A percentile compares a stretch with the other conserved stretches of the same genome.
Evolutionary conservation across 2,329 filamentous ascomycete species (phyloP).

Genomic region (Colletotrichum melonis): DNA sequence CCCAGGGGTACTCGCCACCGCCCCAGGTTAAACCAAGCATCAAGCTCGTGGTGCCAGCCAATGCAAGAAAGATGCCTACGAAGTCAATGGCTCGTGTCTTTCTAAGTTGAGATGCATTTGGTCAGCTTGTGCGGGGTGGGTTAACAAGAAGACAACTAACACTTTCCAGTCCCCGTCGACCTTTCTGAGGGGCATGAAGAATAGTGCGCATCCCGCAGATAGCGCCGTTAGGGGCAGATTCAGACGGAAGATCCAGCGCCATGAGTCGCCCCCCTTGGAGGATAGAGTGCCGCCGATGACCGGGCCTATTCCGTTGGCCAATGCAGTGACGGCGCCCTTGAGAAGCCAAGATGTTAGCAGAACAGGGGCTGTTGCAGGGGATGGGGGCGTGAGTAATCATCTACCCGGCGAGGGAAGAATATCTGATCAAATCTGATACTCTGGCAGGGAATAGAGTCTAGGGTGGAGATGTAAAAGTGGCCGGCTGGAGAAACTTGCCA

Average conservation of each 20-base stretch:
- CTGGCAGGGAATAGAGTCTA: too few relatives aligned
- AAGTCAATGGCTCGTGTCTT: conserved; percentile 65
- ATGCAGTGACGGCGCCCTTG: conserved; percentile 60
- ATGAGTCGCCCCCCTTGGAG: conserved; percentile 56
- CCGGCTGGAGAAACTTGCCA: conserved; percentile 45
- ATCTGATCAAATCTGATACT: neutral
- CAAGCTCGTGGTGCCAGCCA: conserved; percentile 57
- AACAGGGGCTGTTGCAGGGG: neutral
- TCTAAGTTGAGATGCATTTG: conserved; percentile 31
- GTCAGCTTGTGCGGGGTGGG: neutral
- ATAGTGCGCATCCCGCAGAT: conserved; percentile 58
- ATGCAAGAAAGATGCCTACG: conserved; percentile 40
- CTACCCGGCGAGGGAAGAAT: neutral
- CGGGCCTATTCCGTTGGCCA: conserved; percentile 66
- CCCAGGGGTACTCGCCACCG: conserved; percentile 68
- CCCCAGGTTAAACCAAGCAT: conserved; percentile 68
- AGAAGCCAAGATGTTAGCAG: neutral
- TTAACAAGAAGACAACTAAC: conserved; percentile 40
- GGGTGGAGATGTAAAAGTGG: too few relatives aligned
- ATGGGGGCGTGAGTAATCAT: neutral
- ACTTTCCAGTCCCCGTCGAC: conserved; percentile 63
- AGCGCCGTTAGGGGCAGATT: conserved; percentile 64
- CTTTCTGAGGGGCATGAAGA: conserved; percentile 67
- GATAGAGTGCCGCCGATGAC: conserved; percentile 64
- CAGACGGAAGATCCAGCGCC: conserved; percentile 66